Evolutionary conservation across 192 early-diverging fungal genomes (phyloP).

Genomic region (Coemansia sp.): DNA sequence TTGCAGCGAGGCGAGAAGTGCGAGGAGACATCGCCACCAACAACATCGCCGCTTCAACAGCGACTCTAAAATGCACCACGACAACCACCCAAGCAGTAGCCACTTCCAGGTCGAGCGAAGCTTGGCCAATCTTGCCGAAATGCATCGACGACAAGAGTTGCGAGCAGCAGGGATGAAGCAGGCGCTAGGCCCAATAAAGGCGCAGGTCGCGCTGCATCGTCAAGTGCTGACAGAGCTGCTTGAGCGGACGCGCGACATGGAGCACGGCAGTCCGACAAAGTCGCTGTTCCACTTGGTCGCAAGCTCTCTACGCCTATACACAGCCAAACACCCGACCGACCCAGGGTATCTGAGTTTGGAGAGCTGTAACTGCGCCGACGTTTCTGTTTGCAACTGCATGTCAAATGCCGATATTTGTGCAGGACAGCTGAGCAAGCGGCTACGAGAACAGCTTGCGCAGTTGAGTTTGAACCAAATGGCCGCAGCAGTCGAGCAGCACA

Average conservation of each 20-base stretch:
- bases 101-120: neutral
- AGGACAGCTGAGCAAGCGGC: neutral
- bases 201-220: conserved; percentile 22
- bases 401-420: neutral
- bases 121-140: conserved; percentile 16
- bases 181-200: conserved; percentile 17
- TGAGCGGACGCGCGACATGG: conserved; percentile 15
- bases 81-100: neutral
- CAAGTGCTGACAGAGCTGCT: conserved; percentile 14
- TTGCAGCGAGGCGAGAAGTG: neutral
- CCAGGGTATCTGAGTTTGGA: neutral
- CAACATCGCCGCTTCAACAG: neutral
- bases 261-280: conserved; percentile 21
- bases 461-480: conserved; percentile 30
- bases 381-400: neutral
- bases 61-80: conserved; percentile 2
- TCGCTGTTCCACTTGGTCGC: conserved; percentile 29
- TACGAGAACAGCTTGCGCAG: conserved; percentile 3
- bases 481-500: conserved; percentile 12
- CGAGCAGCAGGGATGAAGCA: conserved; percentile 1
- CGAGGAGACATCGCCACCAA: neutral
- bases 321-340: neutral
- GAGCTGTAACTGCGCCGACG: neutral
- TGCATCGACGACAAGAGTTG: conserved; percentile 11
- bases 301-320: neutral